Evolutionary conservation across 441 rosid genomes (phyloP), one percentile per base, ranked within the genome.

Genomic region (Viola pubescens): DNA sequence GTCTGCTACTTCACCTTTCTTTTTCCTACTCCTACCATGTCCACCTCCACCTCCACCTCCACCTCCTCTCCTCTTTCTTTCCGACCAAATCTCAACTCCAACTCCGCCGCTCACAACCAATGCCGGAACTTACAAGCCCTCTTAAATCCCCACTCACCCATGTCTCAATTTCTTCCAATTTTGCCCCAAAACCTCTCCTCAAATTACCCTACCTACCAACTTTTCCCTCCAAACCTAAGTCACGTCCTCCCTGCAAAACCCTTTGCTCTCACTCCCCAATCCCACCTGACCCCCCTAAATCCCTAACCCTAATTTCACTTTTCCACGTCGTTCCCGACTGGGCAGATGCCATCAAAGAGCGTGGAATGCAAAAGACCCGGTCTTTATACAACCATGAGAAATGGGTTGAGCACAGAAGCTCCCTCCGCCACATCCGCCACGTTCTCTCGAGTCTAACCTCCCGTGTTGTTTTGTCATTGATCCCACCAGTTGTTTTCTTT

Each of bases 381-480:
- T 52, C 82, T 40, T 80, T 91, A 6, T 91, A 91, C 72, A 80
- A 70, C 50, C 96, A 87, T 72, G 76, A 85, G 65, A 75, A 75
- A 37, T 91, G 98, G 98, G 74, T 85, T 34, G 63, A 81, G 8
- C 96, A 91, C 56, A 73, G 98, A 59, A 87, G 95, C 79, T 91
- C 98, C 6, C 70, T 67, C 41, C 98, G 97, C 71, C 98, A 91
- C 68, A 4, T 89, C 11, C 80, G 97, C 5, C 97, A 89, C 70
- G 48, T 91, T 5, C 71, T 87, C 48, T 87, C 95, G 0, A 83
- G 88, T 77, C 61, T 83, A 0, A 79, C 91, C 0, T 91, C 98
- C 0, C 85, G 96, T 3, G 98, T 91, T 9, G 82, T 91, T 47
- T 74, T 88, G 40, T 87, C 98, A 4, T 48, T 91, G 47, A 74